Conservation (phyloP, 169 alveolate genomes). For the Plasmodium knowlesi region DNA sequence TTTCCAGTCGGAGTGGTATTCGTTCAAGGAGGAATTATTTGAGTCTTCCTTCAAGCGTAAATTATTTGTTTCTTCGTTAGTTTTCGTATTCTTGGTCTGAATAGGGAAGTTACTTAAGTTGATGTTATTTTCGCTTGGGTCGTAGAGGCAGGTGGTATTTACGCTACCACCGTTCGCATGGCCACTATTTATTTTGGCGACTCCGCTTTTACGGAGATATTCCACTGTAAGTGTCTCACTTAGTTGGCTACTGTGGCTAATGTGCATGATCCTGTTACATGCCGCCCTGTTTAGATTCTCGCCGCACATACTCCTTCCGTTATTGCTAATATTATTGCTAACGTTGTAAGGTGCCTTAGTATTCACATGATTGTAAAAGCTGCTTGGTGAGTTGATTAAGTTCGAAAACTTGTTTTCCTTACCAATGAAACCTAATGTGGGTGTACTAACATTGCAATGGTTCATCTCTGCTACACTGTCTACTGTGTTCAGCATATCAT, state of each 20-base stretch:
- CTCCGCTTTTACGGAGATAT: slow-evolving; percentile 7
- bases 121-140: background rate
- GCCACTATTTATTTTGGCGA: background rate
- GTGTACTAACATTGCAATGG: background rate
- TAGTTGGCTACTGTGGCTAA: background rate
- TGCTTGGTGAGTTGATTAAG: background rate
- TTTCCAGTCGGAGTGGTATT: background rate
- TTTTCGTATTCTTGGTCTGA: background rate
- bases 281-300: background rate
- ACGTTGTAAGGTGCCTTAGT: background rate
- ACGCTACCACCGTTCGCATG: background rate
- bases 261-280: background rate
- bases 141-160: background rate
- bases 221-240: background rate
- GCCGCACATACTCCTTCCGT: background rate
- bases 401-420: background rate
- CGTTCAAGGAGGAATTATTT: background rate
- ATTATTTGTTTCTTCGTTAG: background rate
- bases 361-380: background rate
- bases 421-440: background rate
- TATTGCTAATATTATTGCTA: background rate
- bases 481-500: background rate
- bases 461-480: background rate
- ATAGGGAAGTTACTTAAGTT: background rate
- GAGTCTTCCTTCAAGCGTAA: background rate